Evolutionary conservation across 2,329 filamentous ascomycete species (phyloP).

Genomic region (Teratosphaeria gauchensis): DNA sequence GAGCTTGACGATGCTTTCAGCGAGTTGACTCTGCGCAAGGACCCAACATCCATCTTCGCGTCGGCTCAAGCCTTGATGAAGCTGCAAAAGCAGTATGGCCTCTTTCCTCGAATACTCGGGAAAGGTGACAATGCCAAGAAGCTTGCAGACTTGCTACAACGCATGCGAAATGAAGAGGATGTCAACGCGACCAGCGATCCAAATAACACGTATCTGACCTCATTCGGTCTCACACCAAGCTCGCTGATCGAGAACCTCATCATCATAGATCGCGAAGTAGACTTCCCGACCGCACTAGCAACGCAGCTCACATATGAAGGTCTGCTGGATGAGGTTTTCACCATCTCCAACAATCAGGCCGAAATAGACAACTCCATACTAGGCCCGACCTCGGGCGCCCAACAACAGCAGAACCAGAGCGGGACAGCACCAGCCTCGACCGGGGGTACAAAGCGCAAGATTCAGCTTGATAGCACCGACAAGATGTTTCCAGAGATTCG

Average conservation of each 20-base stretch:
- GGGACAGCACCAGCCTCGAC: slow-evolving; percentile 31
- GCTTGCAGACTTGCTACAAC: slow-evolving; percentile 74
- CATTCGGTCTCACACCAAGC: slow-evolving; percentile 69
- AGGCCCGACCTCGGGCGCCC: slow-evolving; percentile 55
- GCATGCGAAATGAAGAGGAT: slow-evolving; percentile 89
- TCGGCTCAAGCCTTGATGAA: slow-evolving; percentile 89
- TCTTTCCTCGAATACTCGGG: slow-evolving; percentile 89
- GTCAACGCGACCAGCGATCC: slow-evolving; percentile 33
- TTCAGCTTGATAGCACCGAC: slow-evolving; percentile 81
- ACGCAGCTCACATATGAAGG: slow-evolving; percentile 97
- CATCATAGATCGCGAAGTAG: slow-evolving; percentile 89
- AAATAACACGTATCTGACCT: slow-evolving; percentile 37
- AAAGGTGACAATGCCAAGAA: slow-evolving; percentile 92
- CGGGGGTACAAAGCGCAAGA: slow-evolving; percentile 66
- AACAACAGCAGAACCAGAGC: slow-evolving; percentile 31
- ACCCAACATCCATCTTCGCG: slow-evolving; percentile 81
- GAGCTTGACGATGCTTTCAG: slow-evolving; percentile 80
- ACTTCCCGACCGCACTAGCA: slow-evolving; percentile 82
- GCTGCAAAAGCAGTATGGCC: slow-evolving; percentile 79
- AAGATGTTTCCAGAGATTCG: slow-evolving; percentile 79
- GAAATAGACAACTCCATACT: slow-evolving; percentile 88
- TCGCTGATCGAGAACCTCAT: slow-evolving; percentile 82
- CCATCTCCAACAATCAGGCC: slow-evolving; percentile 83
- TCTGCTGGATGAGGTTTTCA: slow-evolving; percentile 84
- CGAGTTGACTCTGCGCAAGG: slow-evolving; percentile 82